Conservation (phyloP, 2,329 filamentous ascomycete genomes). For the Drechmeria coniospora region DNA sequence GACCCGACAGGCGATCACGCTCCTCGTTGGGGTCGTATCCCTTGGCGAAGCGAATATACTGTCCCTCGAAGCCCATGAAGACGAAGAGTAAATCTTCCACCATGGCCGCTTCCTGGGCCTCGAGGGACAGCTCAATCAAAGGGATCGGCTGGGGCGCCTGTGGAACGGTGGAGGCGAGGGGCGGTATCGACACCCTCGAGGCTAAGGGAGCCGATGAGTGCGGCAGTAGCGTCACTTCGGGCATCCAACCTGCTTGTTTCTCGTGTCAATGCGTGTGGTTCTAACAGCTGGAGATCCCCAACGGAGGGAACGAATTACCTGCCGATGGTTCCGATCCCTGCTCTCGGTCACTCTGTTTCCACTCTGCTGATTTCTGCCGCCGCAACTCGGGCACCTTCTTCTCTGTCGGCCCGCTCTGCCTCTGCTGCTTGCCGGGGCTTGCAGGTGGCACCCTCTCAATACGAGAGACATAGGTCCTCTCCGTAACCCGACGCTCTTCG, state of each 20-base stretch:
- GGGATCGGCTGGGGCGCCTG: slow-evolving; percentile 55
- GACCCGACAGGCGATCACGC: slow-evolving; percentile 73
- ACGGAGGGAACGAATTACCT: too few relatives aligned
- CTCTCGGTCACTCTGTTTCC: slow-evolving; percentile 29
- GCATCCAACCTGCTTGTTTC: slow-evolving; percentile 50
- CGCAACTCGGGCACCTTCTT: slow-evolving; percentile 21
- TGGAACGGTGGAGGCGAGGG: slow-evolving; percentile 61
- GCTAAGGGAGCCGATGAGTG: slow-evolving; percentile 60
- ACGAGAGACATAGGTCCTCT: slow-evolving; percentile 41
- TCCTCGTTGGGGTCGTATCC: slow-evolving; percentile 73
- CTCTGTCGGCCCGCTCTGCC: slow-evolving; percentile 22
- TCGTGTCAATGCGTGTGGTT: too few relatives aligned
- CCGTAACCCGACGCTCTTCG: slow-evolving; percentile 39
- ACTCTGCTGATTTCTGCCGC: slow-evolving; percentile 28
- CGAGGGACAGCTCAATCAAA: slow-evolving; percentile 56
- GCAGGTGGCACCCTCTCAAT: slow-evolving; percentile 46
- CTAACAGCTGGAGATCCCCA: too few relatives aligned
- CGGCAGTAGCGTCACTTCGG: slow-evolving; percentile 57
- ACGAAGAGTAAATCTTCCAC: slow-evolving; percentile 86
- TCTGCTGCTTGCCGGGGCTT: slow-evolving; percentile 42
- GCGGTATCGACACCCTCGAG: slow-evolving; percentile 44
- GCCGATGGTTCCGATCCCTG: too few relatives aligned
- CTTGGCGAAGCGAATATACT: slow-evolving; percentile 79
- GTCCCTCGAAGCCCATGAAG: slow-evolving; percentile 97
- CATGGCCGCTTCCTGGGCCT: slow-evolving; percentile 73